Conservation (phyloP, 2,329 filamentous ascomycete genomes). For the Neoascochyta sp. region DNA sequence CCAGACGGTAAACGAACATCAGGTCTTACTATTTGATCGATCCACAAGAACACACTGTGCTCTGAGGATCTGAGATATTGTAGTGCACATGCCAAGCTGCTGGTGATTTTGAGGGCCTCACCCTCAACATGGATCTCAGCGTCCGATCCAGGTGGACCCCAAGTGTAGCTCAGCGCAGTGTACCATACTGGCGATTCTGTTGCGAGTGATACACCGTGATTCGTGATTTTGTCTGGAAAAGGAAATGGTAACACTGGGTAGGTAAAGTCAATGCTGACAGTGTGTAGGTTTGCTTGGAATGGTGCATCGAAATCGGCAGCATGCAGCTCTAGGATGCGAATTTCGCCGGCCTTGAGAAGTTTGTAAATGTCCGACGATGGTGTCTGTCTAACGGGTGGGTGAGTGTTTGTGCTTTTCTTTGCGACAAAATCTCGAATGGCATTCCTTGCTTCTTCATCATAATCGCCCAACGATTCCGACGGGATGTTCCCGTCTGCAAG, state of each 20-base stretch:
- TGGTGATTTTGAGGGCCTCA: constrained; percentile 12
- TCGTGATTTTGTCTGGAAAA: constrained; percentile 6
- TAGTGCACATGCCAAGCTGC: constrained; percentile 16
- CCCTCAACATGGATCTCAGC: constrained; percentile 8
- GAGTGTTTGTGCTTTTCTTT: too few species aligned
- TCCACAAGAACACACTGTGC: constrained; percentile 21
- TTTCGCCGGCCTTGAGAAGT: constrained; percentile 12
- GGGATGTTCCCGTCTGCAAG: too few species aligned
- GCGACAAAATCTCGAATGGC: too few species aligned
- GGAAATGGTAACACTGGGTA: constrained; percentile 5
- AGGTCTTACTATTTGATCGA: constrained; percentile 25
- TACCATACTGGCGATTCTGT: constrained; percentile 16
- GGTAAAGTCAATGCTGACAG: constrained; percentile 17
- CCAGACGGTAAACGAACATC: too few species aligned
- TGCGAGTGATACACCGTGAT: constrained; percentile 16
- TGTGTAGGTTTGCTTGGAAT: constrained; percentile 13
- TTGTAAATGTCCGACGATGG: too few species aligned
- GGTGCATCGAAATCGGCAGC: constrained; percentile 7
- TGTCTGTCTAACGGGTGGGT: too few species aligned
- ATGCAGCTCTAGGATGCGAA: constrained; percentile 19
- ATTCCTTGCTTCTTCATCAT: too few species aligned
- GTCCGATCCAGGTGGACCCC: constrained; percentile 19
- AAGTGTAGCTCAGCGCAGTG: constrained; percentile 22
- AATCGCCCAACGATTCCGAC: too few species aligned
- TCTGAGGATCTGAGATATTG: constrained; percentile 10